Conservation (phyloP, 2,329 filamentous ascomycete species). For the Fusarium mexicanum region DNA sequence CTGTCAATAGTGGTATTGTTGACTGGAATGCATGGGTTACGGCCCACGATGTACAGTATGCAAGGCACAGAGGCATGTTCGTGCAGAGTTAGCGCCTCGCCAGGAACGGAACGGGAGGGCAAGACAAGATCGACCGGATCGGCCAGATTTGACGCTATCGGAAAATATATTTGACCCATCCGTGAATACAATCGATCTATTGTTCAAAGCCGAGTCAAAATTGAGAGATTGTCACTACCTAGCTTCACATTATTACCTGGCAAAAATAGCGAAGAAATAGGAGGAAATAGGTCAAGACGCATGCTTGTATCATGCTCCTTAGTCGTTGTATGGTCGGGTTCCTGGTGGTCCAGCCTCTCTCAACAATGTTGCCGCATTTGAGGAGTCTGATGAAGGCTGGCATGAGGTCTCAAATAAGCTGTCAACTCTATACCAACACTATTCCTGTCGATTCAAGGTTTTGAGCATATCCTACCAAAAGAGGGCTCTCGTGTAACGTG, state of each 20-base stretch:
- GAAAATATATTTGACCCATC: not conserved
- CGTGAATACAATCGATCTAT: not conserved
- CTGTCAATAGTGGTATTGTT: not conserved
- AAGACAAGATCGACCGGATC: slow-evolving; percentile 5
- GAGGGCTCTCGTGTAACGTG: not conserved
- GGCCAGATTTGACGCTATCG: not conserved
- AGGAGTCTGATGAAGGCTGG: not conserved
- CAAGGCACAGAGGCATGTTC: slow-evolving; percentile 12
- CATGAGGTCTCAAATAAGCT: not conserved
- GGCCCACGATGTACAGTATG: not conserved
- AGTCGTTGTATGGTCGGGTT: not conserved
- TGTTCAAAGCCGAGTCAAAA: not conserved
- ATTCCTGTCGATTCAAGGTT: not conserved
- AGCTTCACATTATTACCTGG: not conserved
- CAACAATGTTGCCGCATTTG: not conserved
- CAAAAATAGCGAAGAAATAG: not conserved
- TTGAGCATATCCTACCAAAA: not conserved
- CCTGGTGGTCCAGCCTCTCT: not conserved
- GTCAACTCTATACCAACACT: not conserved
- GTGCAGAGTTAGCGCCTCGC: not conserved
- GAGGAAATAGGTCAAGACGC: not conserved
- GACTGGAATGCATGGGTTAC: slow-evolving; percentile 10
- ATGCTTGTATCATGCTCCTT: not conserved
- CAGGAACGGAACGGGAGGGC: slow-evolving; percentile 22
- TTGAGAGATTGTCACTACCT: not conserved